phyloP scores from a whole-genome alignment of 495 filamentous ascomycete species.

The Aspergillus egyptiacus region DNA sequence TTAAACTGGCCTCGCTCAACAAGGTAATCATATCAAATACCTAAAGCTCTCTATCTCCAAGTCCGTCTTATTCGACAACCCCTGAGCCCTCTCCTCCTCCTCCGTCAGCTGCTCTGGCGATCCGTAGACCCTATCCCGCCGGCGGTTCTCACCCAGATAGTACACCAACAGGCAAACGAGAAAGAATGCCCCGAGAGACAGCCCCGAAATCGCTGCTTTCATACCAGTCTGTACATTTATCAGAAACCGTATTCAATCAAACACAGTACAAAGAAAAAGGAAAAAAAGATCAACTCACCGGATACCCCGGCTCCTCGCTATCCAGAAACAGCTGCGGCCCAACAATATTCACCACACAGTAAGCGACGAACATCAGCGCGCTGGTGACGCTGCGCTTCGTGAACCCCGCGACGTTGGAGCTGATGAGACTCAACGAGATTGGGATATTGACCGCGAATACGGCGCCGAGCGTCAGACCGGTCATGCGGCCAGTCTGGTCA shows the following conservation, averaged over 20 bases:
- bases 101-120: background rate
- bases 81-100: background rate
- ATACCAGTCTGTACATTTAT: background rate
- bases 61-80: conserved; percentile 2
- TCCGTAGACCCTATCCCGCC: background rate
- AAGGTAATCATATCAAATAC: background rate
- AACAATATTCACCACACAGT: conserved; percentile 5
- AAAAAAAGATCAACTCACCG: background rate
- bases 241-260: background rate
- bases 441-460: conserved; percentile 1
- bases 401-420: conserved; percentile 1
- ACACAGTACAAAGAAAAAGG: background rate
- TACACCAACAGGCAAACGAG: background rate
- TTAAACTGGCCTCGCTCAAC: no score
- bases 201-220: background rate
- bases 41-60: conserved; percentile 1
- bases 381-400: conserved; percentile 4
- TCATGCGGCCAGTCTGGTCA: background rate
- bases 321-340: conserved; percentile 3
- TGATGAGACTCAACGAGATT: background rate
- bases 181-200: background rate
- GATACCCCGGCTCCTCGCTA: conserved; percentile 1
- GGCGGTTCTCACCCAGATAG: background rate
- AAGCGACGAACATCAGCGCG: conserved; percentile 1
- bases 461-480: background rate